A percentile compares a stretch with the other conserved stretches of the same genome.
Evolutionary conservation across 163 green algal genomes (phyloP).

Genomic region (Scenedesmus sp.): DNA sequence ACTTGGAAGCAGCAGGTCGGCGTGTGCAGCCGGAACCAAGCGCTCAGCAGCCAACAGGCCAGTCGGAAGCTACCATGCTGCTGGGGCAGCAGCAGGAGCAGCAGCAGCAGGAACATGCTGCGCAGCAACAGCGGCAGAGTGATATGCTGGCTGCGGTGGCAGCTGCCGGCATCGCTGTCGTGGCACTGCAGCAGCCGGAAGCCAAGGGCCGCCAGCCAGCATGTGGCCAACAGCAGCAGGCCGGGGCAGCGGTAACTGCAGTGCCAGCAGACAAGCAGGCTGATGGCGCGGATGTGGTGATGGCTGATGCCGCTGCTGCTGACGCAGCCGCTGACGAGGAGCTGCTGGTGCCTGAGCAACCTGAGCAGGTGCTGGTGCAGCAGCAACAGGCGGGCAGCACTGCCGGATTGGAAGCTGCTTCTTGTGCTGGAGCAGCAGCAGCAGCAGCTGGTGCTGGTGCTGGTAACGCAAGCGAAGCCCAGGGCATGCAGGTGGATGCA

Average conservation of each 20-base stretch:
- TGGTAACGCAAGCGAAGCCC: no score
- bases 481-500: background rate
- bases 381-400: background rate
- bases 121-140: conserved; percentile 34
- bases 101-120: background rate
- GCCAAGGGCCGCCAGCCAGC: no score
- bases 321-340: background rate
- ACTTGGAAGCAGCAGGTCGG: conserved; percentile 12
- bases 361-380: conserved; percentile 17
- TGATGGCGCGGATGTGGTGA: background rate
- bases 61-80: background rate
- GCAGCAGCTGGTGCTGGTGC: background rate
- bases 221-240: background rate
- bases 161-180: conserved; percentile 16
- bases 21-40: background rate
- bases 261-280: background rate
- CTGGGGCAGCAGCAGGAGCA: background rate
- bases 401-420: background rate
- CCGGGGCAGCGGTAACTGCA: background rate
- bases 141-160: background rate
- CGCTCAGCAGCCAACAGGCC: background rate
- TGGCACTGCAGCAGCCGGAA: background rate
- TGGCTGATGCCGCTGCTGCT: conserved; percentile 1
- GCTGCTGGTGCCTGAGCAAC: conserved; percentile 16
- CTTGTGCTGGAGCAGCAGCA: background rate